These are phyloP conservation scores for Penicillium sp. DNA, from an alignment of 2,329 filamentous ascomycete genomes.

Conservation along the genomic window DNA sequence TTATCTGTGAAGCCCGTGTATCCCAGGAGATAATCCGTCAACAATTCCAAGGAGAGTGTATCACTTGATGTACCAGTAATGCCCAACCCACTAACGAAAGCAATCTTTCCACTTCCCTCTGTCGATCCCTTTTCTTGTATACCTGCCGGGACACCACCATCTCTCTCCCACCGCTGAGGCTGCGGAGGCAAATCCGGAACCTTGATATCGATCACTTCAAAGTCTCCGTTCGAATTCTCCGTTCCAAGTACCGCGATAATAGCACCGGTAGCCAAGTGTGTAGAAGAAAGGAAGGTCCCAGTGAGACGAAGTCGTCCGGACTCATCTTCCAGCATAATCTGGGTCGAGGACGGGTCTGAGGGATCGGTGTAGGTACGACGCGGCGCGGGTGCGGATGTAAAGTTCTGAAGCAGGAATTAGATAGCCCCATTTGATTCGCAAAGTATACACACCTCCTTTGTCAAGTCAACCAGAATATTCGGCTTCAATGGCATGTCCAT, in stretches of 20 bases:
- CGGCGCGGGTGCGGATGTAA: conserved; percentile 80
- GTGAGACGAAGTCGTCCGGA: conserved; percentile 83
- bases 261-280: conserved; percentile 85
- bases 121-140: conserved; percentile 46
- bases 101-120: conserved; percentile 67
- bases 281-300: conserved; percentile 68
- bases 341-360: conserved; percentile 51
- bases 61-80: conserved; percentile 80
- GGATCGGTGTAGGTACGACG: conserved; percentile 74
- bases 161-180: conserved; percentile 75
- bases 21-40: conserved; percentile 86
- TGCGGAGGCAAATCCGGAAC: conserved; percentile 86
- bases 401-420: conserved; percentile 63
- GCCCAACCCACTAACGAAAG: conserved; percentile 84
- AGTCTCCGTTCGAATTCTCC: conserved; percentile 88
- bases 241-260: conserved; percentile 94
- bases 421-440: not conserved
- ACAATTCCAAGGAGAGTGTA: conserved; percentile 73
- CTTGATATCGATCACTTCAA: conserved; percentile 88
- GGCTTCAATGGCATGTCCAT: conserved; percentile 98
- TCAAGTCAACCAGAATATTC: conserved; percentile 92
- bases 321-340: conserved; percentile 91
- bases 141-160: conserved; percentile 42
- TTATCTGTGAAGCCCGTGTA: conserved; percentile 63
- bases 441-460: conserved; percentile 75